Evolutionary conservation across 768 basidiomycete species (phyloP).

Genomic region (Leccinum sublutescens): DNA sequence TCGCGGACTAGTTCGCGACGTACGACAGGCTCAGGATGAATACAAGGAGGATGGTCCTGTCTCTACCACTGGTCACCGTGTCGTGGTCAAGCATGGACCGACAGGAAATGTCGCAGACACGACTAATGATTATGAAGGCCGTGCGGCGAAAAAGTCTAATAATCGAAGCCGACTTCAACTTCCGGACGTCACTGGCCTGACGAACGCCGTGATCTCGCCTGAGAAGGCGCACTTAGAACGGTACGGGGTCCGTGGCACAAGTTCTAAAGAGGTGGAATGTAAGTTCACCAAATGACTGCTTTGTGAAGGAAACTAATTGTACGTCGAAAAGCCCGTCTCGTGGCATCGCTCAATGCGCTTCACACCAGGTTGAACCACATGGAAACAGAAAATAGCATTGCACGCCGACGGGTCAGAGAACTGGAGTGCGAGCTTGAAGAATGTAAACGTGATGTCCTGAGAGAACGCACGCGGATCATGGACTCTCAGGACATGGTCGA

Average conservation of each 20-base stretch:
- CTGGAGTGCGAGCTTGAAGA: constrained; percentile 84
- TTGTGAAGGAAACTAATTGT: background rate
- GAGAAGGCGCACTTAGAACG: constrained; percentile 55
- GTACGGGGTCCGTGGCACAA: constrained; percentile 45
- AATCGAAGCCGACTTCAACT: constrained; percentile 51
- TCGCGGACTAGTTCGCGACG: constrained; percentile 52
- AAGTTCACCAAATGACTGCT: constrained; percentile 9
- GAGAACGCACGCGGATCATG: constrained; percentile 63
- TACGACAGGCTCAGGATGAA: constrained; percentile 41
- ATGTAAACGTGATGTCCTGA: constrained; percentile 73
- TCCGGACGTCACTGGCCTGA: constrained; percentile 84
- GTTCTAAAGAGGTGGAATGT: constrained; percentile 67
- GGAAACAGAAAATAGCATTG: constrained; percentile 80
- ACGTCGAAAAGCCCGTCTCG: constrained; percentile 49
- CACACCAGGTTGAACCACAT: constrained; percentile 70
- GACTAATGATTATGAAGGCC: constrained; percentile 11
- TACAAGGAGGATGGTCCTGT: constrained; percentile 11
- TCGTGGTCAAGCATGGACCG: constrained; percentile 23
- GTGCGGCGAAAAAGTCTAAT: constrained; percentile 22
- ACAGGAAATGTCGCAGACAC: constrained; percentile 17
- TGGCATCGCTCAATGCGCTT: constrained; percentile 58
- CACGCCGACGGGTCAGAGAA: constrained; percentile 79
- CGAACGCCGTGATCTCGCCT: constrained; percentile 74
- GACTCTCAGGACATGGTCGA: constrained; percentile 48
- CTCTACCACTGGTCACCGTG: constrained; percentile 1